These are phyloP conservation scores for Scheffersomyces insectosa DNA, from an alignment of 1,139 yeast genomes.

Conservation along the genomic window DNA sequence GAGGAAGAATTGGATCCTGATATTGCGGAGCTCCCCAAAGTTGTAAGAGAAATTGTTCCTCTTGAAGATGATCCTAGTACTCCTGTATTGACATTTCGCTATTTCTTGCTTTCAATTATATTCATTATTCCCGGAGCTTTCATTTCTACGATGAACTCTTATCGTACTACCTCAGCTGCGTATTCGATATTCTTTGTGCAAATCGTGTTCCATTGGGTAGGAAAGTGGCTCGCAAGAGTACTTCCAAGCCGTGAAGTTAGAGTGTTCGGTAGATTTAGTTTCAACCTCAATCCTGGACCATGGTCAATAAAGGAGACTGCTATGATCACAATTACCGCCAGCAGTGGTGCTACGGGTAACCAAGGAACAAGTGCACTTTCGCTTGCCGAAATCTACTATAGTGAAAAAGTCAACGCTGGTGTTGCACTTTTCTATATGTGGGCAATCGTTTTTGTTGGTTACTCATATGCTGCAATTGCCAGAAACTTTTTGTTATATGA, in stretches of 20 bases:
- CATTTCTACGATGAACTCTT: constrained; percentile 21
- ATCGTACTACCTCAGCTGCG: constrained; percentile 22
- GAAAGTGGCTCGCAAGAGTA: constrained; percentile 16
- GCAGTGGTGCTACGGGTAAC: constrained; percentile 22
- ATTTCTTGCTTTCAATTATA: constrained; percentile 15
- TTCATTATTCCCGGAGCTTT: constrained; percentile 23
- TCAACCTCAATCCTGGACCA: constrained; percentile 20
- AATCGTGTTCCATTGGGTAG: constrained; percentile 21
- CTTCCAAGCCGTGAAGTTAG: constrained; percentile 11
- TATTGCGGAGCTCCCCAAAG: constrained; percentile 13
- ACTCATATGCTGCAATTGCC: constrained; percentile 21
- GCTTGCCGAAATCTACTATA: constrained; percentile 17
- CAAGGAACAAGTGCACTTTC: constrained; percentile 19
- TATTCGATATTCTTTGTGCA: constrained; percentile 23
- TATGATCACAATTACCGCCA: constrained; percentile 20
- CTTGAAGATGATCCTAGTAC: constrained; percentile 17
- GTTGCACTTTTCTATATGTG: constrained; percentile 19
- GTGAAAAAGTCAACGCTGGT: constrained; percentile 12
- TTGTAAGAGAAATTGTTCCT: constrained; percentile 17
- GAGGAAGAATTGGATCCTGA: constrained; percentile 7
- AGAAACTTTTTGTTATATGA: constrained; percentile 16
- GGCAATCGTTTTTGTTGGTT: constrained; percentile 21
- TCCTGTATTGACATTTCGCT: constrained; percentile 18
- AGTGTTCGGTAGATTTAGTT: constrained; percentile 6
- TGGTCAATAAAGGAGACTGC: constrained; percentile 23